A percentile compares a stretch with the other conserved stretches of the same genome.
Conservation (phyloP, 352 stramenopile species). For the Pseudoperonospora humuli region DNA sequence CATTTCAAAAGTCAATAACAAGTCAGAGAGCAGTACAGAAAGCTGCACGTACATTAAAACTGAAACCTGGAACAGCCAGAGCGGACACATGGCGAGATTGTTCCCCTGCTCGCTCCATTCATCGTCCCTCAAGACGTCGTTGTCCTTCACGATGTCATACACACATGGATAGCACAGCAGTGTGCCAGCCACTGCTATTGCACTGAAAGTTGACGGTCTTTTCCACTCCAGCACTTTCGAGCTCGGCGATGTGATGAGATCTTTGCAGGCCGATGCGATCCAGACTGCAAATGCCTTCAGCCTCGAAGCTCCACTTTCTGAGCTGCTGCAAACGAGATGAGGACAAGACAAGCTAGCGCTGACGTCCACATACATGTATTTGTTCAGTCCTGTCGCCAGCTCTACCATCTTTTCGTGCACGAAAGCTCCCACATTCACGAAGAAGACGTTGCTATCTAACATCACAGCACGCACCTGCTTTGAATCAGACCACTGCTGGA, state of each 20-base stretch:
- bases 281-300: conserved; percentile 8
- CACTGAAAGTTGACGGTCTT: conserved; percentile 5
- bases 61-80: conserved; percentile 27
- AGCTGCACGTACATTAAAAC: conserved; percentile 17
- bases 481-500: background rate
- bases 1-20: conserved; percentile 3
- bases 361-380: conserved; percentile 26
- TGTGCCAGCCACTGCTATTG: conserved; percentile 30
- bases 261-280: conserved; percentile 12
- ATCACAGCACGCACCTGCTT: conserved; percentile 19
- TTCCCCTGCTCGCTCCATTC: conserved; percentile 35
- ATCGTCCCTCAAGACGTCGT: background rate
- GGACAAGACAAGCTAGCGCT: conserved; percentile 16
- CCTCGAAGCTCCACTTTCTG: conserved; percentile 2
- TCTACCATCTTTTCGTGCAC: conserved; percentile 27
- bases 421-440: conserved; percentile 28
- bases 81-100: conserved; percentile 43
- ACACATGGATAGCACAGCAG: conserved; percentile 36
- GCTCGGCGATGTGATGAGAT: conserved; percentile 6
- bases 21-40: conserved; percentile 4
- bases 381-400: conserved; percentile 10
- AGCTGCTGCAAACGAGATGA: conserved; percentile 6
- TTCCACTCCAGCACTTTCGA: conserved; percentile 15
- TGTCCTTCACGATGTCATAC: conserved; percentile 19
- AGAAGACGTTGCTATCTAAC: conserved; percentile 39